These are phyloP conservation scores for Pharus latifolius DNA, from an alignment of 176 grass and related monocot species.

Conservation along the genomic window DNA sequence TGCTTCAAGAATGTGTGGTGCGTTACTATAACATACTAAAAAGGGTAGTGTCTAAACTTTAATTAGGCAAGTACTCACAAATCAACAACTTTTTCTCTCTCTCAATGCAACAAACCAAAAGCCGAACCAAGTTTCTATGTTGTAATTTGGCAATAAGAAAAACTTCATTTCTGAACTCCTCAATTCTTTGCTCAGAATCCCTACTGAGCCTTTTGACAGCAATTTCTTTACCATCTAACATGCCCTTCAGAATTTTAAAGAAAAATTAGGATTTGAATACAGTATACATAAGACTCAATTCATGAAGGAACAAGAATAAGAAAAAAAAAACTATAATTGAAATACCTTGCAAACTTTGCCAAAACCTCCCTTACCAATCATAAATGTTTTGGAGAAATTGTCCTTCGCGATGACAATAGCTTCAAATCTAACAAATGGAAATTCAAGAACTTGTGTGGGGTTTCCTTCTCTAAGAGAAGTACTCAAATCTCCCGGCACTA, in stretches of 20 bases:
- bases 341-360: conserved; percentile 45
- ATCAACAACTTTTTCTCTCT: conserved; percentile 40
- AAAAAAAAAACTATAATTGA: neutral
- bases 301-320: neutral
- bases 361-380: conserved; percentile 40
- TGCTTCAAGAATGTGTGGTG: neutral
- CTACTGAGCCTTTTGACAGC: conserved; percentile 43
- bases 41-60: conserved; percentile 24
- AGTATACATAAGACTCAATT: neutral
- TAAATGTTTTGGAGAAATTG: conserved; percentile 22
- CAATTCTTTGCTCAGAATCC: conserved; percentile 35
- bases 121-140: conserved; percentile 33
- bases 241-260: conserved; percentile 2
- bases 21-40: conserved; percentile 14
- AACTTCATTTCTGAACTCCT: conserved; percentile 32
- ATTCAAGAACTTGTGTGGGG: neutral
- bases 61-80: conserved; percentile 37
- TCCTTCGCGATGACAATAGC: conserved; percentile 2
- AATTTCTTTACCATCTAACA: conserved; percentile 21
- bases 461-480: neutral
- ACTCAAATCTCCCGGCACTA: neutral
- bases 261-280: neutral
- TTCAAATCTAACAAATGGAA: conserved; percentile 18
- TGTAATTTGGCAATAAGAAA: conserved; percentile 31
- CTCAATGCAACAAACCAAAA: conserved; percentile 37